These are phyloP conservation scores for Salix brachista DNA, from an alignment of 345 rosid genomes.

Conservation along the genomic window DNA sequence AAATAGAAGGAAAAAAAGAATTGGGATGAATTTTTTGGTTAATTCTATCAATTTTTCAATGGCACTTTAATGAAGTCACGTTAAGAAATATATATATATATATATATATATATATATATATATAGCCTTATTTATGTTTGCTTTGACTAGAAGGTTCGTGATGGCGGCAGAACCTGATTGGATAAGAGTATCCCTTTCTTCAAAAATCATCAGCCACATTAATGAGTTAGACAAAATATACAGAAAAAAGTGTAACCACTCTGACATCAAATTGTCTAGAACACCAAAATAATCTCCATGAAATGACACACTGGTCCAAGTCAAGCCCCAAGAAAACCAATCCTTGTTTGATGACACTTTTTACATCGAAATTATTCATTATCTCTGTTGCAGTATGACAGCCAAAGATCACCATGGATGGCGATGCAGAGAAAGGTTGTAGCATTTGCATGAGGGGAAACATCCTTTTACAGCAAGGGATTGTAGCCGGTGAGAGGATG, in stretches of 20 bases:
- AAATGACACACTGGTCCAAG: background rate
- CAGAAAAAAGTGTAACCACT: background rate
- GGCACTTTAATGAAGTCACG: too few relatives aligned
- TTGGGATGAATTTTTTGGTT: too few relatives aligned
- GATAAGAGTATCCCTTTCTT: background rate
- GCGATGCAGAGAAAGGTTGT: too few relatives aligned
- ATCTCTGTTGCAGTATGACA: too few relatives aligned
- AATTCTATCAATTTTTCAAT: too few relatives aligned
- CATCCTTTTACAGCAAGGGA: background rate
- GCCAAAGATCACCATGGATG: too few relatives aligned
- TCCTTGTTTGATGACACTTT: too few relatives aligned
- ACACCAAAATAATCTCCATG: background rate
- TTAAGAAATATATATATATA: too few relatives aligned
- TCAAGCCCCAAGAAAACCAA: background rate
- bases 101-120: too few relatives aligned
- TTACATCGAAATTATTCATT: too few relatives aligned
- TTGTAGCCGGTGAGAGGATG: background rate
- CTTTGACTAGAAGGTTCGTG: background rate
- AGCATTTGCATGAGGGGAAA: background rate
- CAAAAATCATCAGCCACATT: background rate
- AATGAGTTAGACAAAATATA: background rate
- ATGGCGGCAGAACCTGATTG: background rate
- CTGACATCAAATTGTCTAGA: background rate
- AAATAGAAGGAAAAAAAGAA: too few relatives aligned
- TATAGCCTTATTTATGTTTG: background rate